phyloP scores from a whole-genome alignment of 257 asterid species.

The Gardenia jasminoides region DNA sequence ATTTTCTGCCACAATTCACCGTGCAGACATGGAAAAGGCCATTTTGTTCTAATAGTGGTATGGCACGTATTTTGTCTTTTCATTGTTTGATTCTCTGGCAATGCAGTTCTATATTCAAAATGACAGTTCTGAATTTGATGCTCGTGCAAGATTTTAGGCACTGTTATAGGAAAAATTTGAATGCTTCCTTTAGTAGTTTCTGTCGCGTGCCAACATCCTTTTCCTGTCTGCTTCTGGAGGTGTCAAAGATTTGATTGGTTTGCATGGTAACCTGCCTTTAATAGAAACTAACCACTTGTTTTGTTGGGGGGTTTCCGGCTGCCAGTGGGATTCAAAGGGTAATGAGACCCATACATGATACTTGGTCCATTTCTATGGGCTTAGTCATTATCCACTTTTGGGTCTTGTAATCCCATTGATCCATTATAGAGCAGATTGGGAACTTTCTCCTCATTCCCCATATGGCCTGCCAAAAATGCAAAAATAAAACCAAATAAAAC shows the following conservation, averaged over 20 bases:
- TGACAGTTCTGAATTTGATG: slow-evolving; percentile 10
- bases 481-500: too few relatives aligned
- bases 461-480: too few relatives aligned
- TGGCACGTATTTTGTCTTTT: slow-evolving; percentile 11
- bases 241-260: background rate
- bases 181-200: background rate
- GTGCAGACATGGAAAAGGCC: slow-evolving; percentile 52
- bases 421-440: too few relatives aligned
- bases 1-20: slow-evolving; percentile 31
- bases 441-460: too few relatives aligned
- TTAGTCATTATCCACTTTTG: too few relatives aligned
- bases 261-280: background rate
- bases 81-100: background rate
- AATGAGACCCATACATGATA: too few relatives aligned
- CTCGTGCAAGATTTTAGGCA: background rate
- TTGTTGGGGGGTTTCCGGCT: too few relatives aligned
- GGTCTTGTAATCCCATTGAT: too few relatives aligned
- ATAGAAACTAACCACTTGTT: background rate
- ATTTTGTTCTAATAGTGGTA: slow-evolving; percentile 75
- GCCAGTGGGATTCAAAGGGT: too few relatives aligned
- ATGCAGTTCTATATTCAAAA: background rate
- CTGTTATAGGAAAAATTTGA: background rate
- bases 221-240: background rate
- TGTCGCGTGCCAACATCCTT: background rate
- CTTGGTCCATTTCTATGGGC: too few relatives aligned